A percentile compares a stretch with the other conserved stretches of the same genome.
Conservation (phyloP, 1,284 basidiomycete species). For the Crepidotus sp. region DNA sequence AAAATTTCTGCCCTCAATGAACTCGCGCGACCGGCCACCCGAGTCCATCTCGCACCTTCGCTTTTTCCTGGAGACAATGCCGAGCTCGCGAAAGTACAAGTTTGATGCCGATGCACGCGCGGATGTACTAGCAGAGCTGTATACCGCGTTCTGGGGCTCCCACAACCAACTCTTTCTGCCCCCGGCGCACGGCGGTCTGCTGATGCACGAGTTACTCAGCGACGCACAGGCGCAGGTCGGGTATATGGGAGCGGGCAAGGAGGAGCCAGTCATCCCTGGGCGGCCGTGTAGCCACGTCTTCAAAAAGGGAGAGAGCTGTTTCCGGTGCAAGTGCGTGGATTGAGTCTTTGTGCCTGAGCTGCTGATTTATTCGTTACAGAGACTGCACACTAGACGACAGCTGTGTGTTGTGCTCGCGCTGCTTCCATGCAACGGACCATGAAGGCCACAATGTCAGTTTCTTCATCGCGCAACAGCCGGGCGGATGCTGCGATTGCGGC, state of each 20-base stretch:
- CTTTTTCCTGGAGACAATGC: conserved; percentile 70
- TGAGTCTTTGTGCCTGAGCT: neutral
- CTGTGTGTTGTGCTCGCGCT: conserved; percentile 80
- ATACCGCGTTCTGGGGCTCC: conserved; percentile 70
- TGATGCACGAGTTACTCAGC: conserved; percentile 51
- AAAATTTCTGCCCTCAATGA: conserved; percentile 20
- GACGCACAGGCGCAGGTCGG: conserved; percentile 54
- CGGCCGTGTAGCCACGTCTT: conserved; percentile 71
- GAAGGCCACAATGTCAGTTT: conserved; percentile 83
- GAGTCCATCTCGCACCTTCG: conserved; percentile 63
- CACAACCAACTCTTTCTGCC: conserved; percentile 64
- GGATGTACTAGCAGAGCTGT: conserved; percentile 71
- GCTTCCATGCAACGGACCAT: conserved; percentile 82
- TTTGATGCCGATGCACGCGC: conserved; percentile 64
- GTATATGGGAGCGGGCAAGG: conserved; percentile 47
- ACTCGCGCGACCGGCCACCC: conserved; percentile 21
- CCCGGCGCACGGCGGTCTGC: conserved; percentile 48
- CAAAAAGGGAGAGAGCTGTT: conserved; percentile 80
- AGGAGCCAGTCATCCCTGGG: conserved; percentile 51
- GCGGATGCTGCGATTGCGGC: conserved; percentile 90
- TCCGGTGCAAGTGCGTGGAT: conserved; percentile 76
- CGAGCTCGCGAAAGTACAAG: conserved; percentile 62
- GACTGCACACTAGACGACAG: conserved; percentile 86
- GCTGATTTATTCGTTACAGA: conserved; percentile 31
- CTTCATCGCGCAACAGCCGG: conserved; percentile 83